Base-by-base conservation (phyloP, 164 flowering plant species). In the Vitis amurensis region DNA sequence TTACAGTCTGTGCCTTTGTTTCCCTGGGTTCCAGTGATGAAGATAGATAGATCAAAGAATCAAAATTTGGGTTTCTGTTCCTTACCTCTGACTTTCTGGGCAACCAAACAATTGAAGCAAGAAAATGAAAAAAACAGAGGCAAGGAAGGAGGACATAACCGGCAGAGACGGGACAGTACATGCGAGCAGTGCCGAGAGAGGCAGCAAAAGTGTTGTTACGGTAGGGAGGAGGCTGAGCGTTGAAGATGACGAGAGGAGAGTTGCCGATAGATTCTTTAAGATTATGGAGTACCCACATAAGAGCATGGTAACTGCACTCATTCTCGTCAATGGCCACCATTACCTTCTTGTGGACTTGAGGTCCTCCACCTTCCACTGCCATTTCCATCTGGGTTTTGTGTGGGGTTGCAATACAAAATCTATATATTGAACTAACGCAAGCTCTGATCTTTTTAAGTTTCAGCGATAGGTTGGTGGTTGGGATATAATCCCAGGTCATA, bases 291-390 rank as follows among this genome's bases (percentile, higher is more conserved):
- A 70, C 80, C 83, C 83, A 80, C 29, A 74, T 71, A 59, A 80
- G 80, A 1, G 79, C 78, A 29, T 74, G 9, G 71, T 74, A 69
- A 48, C 83, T 80, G 53, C 48, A 49, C n/a, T 80, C 72, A 9
- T 68, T 73, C 64, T 77, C 80, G 58, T 80, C 83, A 17, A 80
- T 74, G 30, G 67, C 80, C 71, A 80, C 76, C 83, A 80, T 77
- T 68, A 80, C 76, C 68, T 69, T 71, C 79, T 65, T 77, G 14
- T 56, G 53, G 55, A 37, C 44, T 37, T 37, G 44, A 37, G 44
- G 44, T 37, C 44, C 44, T 37, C 44, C 44, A 37, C 44, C 44
- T 37, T 37, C 44, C 44, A 37, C 44, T 37, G 44, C 44, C 44
- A 3, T 37, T 37, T 37, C 44, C 44, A 37, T 37, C 44, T 3